Base-by-base conservation (phyloP, 2,329 filamentous ascomycete genomes). In the Zymoseptoria passerinii region DNA sequence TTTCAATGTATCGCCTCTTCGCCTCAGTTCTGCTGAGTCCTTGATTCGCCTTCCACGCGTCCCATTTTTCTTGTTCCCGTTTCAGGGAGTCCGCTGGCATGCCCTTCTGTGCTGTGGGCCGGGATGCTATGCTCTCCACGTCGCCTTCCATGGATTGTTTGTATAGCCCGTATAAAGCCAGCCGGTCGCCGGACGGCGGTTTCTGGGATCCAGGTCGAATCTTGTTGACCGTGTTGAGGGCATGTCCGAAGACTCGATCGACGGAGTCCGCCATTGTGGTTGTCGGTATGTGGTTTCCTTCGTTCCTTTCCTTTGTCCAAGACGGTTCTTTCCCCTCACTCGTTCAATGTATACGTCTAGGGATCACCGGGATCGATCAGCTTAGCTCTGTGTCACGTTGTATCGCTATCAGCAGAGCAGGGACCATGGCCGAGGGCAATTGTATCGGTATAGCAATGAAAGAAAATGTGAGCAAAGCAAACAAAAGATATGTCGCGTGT, bases 131-230 rank as follows among this genome's bases (percentile, higher is more conserved):
- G 53, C 90, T 89, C 66, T 94, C 89, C 35, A 97, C 92, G 74
- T 99, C 90, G 53, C 94, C 94, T 78, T 99, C 92, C 94, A 97
- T 97, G 62, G 91, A 91, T 76, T 99, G 94, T 73, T 99, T 99
- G 79, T 99, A 99, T 65, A 99, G 82, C 64, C 94, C 94, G 86
- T 99, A 99, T 62, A 99, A 87, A 59, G 89, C 88, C 67, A 99
- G 81, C 58, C 94, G 87, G 70, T 95, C 92, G 61, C 82, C 79
- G 1, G 91, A 84, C 52, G 94, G 94, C 51, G 94, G 94, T 62
- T 94, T 88, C 63, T 90, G 85, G 55, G 90, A 90, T 63, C 94
- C 92, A 18, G 92, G 96, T 71, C 94, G 92, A 67, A 99, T 95
- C 76, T 95, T 95, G 76, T 96, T 96, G 69, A 99, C 92, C 23